Percentiles rank a stretch among this genome's conserved stretches.
Evolutionary conservation across 1,139 yeast species (phyloP).

Genomic region (Pichia sp.): DNA sequence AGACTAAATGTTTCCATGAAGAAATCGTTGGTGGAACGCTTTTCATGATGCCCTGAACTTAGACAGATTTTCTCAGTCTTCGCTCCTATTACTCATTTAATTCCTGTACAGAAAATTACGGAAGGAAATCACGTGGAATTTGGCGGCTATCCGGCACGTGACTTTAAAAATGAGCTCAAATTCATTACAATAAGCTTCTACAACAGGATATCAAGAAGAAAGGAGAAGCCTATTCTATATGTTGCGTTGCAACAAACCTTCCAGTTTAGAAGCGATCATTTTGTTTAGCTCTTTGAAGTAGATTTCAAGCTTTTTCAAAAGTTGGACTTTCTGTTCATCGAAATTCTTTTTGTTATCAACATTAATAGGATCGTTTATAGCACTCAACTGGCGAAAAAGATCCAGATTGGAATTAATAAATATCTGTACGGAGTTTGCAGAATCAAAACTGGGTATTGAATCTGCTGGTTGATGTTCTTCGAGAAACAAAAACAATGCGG

Average conservation of each 20-base stretch:
- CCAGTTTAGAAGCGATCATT: background rate
- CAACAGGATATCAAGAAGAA: too few relatives aligned
- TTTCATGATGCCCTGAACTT: too few relatives aligned
- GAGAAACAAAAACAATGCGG: slow-evolving; percentile 4
- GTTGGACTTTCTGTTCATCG: background rate
- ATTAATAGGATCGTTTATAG: background rate
- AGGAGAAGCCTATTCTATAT: too few relatives aligned
- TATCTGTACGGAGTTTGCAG: slow-evolving; percentile 4
- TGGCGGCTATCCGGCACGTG: too few relatives aligned
- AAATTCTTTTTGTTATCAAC: background rate
- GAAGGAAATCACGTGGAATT: too few relatives aligned
- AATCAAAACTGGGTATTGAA: slow-evolving; percentile 2
- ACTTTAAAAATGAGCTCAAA: too few relatives aligned
- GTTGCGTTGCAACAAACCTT: background rate
- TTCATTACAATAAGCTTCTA: too few relatives aligned
- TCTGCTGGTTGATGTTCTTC: background rate
- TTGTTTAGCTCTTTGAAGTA: background rate
- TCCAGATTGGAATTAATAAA: slow-evolving; percentile 5
- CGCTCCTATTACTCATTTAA: too few relatives aligned
- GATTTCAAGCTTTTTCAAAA: background rate
- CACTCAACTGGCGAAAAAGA: slow-evolving; percentile 1
- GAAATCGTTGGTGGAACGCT: too few relatives aligned
- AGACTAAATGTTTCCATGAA: too few relatives aligned
- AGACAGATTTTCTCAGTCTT: too few relatives aligned
- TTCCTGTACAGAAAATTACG: too few relatives aligned